Conservation (phyloP, 2,329 filamentous ascomycete genomes). For the Dactylellina leptospora region DNA sequence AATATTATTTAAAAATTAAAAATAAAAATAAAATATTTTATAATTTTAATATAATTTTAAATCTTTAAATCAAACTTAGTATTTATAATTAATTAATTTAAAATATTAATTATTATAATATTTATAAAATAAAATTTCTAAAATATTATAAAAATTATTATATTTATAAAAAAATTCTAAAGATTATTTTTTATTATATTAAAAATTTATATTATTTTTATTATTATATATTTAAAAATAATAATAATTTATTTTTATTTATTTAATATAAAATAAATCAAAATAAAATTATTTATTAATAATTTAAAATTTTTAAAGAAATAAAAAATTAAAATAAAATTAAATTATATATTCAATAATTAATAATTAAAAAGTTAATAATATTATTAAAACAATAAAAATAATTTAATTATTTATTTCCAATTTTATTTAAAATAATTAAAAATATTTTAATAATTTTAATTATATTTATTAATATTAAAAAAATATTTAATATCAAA, state of each 20-base stretch:
- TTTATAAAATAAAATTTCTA: neutral
- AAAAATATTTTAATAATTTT: neutral
- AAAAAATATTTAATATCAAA: neutral
- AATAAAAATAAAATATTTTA: neutral
- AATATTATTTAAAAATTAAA: neutral
- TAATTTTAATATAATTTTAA: neutral
- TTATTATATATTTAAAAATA: neutral
- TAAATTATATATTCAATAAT: neutral
- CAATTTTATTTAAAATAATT: neutral
- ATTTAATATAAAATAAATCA: neutral
- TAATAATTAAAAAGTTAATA: conserved; percentile 1
- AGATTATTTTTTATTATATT: neutral
- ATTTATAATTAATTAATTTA: too few species aligned
- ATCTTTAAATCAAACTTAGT: too few species aligned
- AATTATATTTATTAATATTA: neutral
- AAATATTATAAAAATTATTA: neutral
- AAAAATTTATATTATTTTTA: neutral
- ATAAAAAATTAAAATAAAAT: neutral
- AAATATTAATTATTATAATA: neutral
- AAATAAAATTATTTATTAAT: neutral
- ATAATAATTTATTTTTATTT: neutral
- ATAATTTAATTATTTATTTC: neutral
- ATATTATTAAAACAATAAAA: conserved; percentile 2
- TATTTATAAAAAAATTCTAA: neutral
- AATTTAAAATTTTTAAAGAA: neutral